Base-by-base conservation (phyloP, 176 grass and related monocot species). In the Eremochloa ophiuroides region DNA sequence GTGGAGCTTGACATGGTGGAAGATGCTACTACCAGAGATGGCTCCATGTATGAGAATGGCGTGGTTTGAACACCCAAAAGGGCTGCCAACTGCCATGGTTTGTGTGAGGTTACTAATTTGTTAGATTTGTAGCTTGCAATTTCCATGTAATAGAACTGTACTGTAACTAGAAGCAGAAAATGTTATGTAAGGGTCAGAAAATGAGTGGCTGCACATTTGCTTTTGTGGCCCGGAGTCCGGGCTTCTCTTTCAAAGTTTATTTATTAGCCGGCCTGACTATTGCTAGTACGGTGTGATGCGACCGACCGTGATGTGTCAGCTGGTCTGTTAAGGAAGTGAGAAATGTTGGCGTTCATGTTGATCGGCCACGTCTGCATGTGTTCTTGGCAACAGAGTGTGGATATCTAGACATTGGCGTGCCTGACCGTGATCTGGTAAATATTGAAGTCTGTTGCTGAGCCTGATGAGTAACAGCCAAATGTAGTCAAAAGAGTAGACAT, bases 21-120 rank as follows among this genome's bases (percentile, higher is more conserved):
- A 73, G 87, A 94, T 74, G 69, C 75, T 79, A 83, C 82, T 53
- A 76, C 86, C 31, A 91, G 78, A 85, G 89, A 94, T 29, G 89
- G 89, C 47, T 89, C 89, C 4, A 50, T 82, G 75, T 91, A 94
- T 8, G 88, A 84, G 63, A 94, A 94, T 44, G 89, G 92, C 7
- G 48, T 81, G 44, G 77, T 37, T 20, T 94, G 81, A 94, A 77
- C 39, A 70, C 30, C 28, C 47, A 15, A 27, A 7, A 11, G 11
- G 40, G 55, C 53, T 14, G 33, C 60, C 25, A 10, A 30, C 67
- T 23, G 48, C 50, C 26, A 28, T 47, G 43, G 59, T 35, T 58
- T 55, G 15, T 55, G 15, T 66, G 43, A 35, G 38, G 37, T 53
- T 30, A 68, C 86, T 67, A 58, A 59, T 66, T 72, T 38, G 1